Conservation (phyloP, 371 early-diverging fungal species). For the Capillidium heterosporum region DNA sequence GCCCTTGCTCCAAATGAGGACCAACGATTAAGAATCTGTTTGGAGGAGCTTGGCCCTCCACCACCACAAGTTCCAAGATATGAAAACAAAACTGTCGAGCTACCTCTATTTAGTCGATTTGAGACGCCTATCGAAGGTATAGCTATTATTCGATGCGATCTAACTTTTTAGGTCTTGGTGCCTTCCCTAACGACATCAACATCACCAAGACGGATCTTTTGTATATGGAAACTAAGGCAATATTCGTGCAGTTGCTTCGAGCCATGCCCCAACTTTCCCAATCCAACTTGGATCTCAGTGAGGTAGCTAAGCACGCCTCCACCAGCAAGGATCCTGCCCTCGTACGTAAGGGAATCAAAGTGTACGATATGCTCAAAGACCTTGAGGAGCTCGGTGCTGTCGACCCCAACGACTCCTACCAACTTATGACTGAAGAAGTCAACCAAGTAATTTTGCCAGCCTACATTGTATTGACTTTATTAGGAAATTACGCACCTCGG, state of each 20-base stretch:
- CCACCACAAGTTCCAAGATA: conserved; percentile 64
- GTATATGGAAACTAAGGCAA: conserved; percentile 87
- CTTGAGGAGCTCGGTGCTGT: conserved; percentile 63
- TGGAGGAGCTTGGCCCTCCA: conserved; percentile 60
- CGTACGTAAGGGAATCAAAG: conserved; percentile 81
- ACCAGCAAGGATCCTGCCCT: conserved; percentile 68
- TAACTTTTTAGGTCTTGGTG: neutral
- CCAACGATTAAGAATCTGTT: conserved; percentile 53
- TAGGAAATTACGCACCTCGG: conserved; percentile 78
- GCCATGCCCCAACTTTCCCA: conserved; percentile 41
- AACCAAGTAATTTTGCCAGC: conserved; percentile 14
- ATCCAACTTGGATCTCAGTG: conserved; percentile 30
- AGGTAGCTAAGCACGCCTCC: conserved; percentile 70
- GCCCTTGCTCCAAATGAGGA: conserved; percentile 60
- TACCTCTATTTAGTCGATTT: conserved; percentile 80
- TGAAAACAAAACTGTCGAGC: conserved; percentile 64
- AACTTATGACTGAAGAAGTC: conserved; percentile 73
- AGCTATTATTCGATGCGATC: conserved; percentile 9
- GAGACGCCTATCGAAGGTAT: conserved; percentile 73
- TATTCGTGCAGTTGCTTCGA: conserved; percentile 82
- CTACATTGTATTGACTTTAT: neutral
- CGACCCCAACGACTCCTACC: conserved; percentile 52
- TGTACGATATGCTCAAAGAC: conserved; percentile 76
- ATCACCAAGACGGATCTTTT: conserved; percentile 81
- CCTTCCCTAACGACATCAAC: conserved; percentile 35